Base-by-base conservation (phyloP, 371 early-diverging fungal genomes). In the Paraphysoderma sedebokerense region DNA sequence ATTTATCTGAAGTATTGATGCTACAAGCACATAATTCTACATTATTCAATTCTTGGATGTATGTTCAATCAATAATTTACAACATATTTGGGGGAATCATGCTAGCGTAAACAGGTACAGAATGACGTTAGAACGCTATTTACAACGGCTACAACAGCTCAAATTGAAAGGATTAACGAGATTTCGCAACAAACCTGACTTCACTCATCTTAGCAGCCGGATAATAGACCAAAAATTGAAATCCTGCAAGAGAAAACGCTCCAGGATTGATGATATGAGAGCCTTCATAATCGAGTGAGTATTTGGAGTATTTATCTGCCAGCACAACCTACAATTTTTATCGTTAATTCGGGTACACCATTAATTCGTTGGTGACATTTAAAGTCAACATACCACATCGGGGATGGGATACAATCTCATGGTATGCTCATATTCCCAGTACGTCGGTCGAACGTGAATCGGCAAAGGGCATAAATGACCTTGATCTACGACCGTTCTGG, bases 381-480 rank as follows among this genome's bases (percentile, higher is more conserved):
- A 26, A 33, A 47, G 42, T 38, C 11, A 11, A 59, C 71, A 65
- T 65, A 85, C 84, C 47, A 81, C 65, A 48, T 91, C 80, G 6
- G 93, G 93, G 3, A 76, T 56, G 0, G 93, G 93, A 58, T 87
- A 92, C 46, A 91, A 51, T 47, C 84, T 61, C 49, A 90, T 56
- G 4, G 87, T 75, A 54, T 87, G 81, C 58, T 87, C 87, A 55
- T 72, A 78, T 0, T 71, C 76, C 82, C 85, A 83, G 49, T 74
- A 76, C 9, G 80, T 60, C 2, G 88, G 89, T 22, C 77, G 70
- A 24, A 79, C 61, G 11, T 74, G 62, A 34, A 82, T 51, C 1
- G 91, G 85, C 19, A 91, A 51, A 0, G 92, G 92, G 38, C 74
- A 74, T 29, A 92, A 63, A 55, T 90, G 87, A 2, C 79, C 74